phyloP scores from a whole-genome alignment of 1,284 basidiomycete genomes.

The Earliella scabrosa region DNA sequence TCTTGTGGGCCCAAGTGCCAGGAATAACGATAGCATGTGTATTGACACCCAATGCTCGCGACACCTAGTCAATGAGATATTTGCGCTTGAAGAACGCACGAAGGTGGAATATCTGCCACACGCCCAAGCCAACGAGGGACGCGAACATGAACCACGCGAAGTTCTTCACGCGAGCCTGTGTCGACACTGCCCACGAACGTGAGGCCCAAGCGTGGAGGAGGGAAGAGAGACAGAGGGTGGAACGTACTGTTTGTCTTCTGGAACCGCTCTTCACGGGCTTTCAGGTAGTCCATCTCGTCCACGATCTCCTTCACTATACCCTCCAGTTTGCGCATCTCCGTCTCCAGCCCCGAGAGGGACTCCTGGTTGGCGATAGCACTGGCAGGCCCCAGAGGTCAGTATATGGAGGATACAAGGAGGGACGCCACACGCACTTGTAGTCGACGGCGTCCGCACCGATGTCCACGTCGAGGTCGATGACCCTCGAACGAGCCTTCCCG shows the following conservation, averaged over 20 bases:
- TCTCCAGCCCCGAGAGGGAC: slow-evolving; percentile 93
- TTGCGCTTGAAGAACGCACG: slow-evolving; percentile 96
- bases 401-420: not conserved
- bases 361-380: slow-evolving; percentile 99
- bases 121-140: slow-evolving; percentile 82
- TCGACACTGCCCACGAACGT: slow-evolving; percentile 71
- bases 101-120: slow-evolving; percentile 95
- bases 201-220: slow-evolving; percentile 4
- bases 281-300: slow-evolving; percentile 94
- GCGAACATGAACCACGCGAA: slow-evolving; percentile 91
- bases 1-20: too few relatives aligned
- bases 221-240: not conserved
- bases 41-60: slow-evolving; percentile 1
- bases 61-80: slow-evolving; percentile 87
- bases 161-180: slow-evolving; percentile 88
- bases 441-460: slow-evolving; percentile 98
- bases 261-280: slow-evolving; percentile 88
- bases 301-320: slow-evolving; percentile 93
- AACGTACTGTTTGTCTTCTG: slow-evolving; percentile 89
- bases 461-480: slow-evolving; percentile 94
- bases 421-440: slow-evolving; percentile 78
- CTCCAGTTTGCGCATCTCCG: slow-evolving; percentile 98
- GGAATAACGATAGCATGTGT: slow-evolving; percentile 9
- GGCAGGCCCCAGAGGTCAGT: slow-evolving; percentile 7
- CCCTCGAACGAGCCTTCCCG: slow-evolving; percentile 56